phyloP scores from a whole-genome alignment of 495 filamentous ascomycete species.

The Annulohypoxylon maeteangense region DNA sequence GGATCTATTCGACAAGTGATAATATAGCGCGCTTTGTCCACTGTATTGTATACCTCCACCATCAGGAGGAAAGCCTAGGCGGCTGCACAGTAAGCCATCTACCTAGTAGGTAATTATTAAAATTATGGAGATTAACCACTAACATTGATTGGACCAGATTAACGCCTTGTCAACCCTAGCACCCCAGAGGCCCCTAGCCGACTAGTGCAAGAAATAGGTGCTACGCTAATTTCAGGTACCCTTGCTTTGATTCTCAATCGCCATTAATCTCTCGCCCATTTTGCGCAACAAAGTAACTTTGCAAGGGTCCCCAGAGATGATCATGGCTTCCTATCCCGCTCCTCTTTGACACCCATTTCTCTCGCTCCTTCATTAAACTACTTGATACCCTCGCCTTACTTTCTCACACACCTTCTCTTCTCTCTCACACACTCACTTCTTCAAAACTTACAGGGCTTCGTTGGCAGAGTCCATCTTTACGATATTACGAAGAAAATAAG shows the following conservation, averaged over 20 bases:
- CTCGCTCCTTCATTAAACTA: constrained; percentile 44
- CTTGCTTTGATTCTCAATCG: constrained; percentile 30
- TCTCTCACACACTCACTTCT: constrained; percentile 33
- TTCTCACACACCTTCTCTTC: constrained; percentile 16
- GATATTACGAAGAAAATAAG: constrained; percentile 45
- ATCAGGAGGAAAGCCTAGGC: not conserved
- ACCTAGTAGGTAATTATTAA: not conserved
- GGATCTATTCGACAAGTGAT: not conserved
- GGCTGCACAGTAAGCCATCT: constrained; percentile 12
- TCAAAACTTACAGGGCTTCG: constrained; percentile 59
- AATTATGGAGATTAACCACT: constrained; percentile 25
- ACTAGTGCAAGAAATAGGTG: constrained; percentile 35
- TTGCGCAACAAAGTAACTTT: constrained; percentile 21
- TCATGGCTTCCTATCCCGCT: constrained; percentile 38
- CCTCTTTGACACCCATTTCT: constrained; percentile 35
- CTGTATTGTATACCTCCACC: not conserved
- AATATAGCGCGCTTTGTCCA: not conserved
- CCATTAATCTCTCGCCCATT: constrained; percentile 39
- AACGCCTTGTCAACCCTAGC: constrained; percentile 26
- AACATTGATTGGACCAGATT: constrained; percentile 35
- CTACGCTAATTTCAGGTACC: constrained; percentile 30
- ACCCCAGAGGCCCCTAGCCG: constrained; percentile 21
- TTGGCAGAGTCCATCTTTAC: constrained; percentile 65
- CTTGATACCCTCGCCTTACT: constrained; percentile 31
- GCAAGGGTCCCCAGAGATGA: constrained; percentile 32